Evolutionary conservation across 2,329 filamentous ascomycete species (phyloP), one percentile per base, ranked within the genome.

Genomic region (Neofusicoccum kwambonambiense): DNA sequence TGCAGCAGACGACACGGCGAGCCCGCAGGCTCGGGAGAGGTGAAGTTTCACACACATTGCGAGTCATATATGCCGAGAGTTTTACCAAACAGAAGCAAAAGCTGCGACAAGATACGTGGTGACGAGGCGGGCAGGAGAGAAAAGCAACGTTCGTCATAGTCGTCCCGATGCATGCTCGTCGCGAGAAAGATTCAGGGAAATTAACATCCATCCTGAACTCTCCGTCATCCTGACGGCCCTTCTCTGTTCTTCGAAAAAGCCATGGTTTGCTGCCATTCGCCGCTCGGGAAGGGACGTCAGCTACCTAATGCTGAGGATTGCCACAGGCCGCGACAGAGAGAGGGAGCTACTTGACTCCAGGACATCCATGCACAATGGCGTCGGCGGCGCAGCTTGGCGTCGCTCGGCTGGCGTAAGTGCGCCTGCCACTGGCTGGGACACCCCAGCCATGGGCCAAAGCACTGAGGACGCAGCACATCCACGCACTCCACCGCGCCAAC

Each of bases 11-110:
- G 45, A 19, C 45, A 49, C 27, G 27, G 27, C 27, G 27, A 27
- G 11, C 22, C 22, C 27, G 34, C 31, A 35, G n/a, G 8, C 34
- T 19, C 31, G 50, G 50, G 50, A 49, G 19, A 35, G 5, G 9
- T n/a, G 27, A 52, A 60, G 56, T 60, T 60, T 60, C 56, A 60
- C 17, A 15, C 56, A 60, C 41, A 60, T 60, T 47, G 56, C 56
- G 41, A 60, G 42, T 37, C 56, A 35, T 45, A 15, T 45, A 41
- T 27, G 31, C n/a, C 41, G 7, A 7, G 42, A 37, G 31, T 45
- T 31, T 35, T 11, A 27, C 42, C 56, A 60, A 37, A 47, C 56
- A 47, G 31, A 11, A 31, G 34, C 27, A 13, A 60, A 39, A n/a
- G 8, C 6, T 31, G 27, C 27, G 27, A 31, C 27, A 7, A 31